Percentiles rank a stretch among this genome's conserved stretches.
Conservation (phyloP, 116 monocot species). For the Iris pallida region DNA sequence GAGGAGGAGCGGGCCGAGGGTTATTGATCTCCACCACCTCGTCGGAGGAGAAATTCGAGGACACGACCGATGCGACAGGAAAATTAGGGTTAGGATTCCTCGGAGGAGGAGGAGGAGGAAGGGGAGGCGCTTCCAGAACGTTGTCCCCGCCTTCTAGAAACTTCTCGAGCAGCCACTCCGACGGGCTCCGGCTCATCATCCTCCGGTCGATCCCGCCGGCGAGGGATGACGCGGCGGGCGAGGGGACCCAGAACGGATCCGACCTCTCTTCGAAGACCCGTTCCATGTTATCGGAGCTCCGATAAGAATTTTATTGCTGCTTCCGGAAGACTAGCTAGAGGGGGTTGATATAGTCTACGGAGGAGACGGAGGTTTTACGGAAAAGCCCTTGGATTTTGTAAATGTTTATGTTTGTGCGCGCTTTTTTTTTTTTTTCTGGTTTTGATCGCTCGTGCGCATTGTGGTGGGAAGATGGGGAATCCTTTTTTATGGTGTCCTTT, state of each 20-base stretch:
- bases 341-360: not conserved
- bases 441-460: too few relatives aligned
- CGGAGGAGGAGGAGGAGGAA: conserved; percentile 5
- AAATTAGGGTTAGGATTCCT: conserved; percentile 7
- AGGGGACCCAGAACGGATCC: conserved; percentile 58
- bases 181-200: conserved; percentile 59
- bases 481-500: too few relatives aligned
- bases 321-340: not conserved
- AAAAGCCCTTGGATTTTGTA: not conserved
- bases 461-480: too few relatives aligned
- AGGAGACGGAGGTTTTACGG: not conserved
- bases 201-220: not conserved
- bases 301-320: not conserved
- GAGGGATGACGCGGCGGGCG: conserved; percentile 14
- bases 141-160: conserved; percentile 50
- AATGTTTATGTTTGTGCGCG: not conserved
- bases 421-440: too few relatives aligned
- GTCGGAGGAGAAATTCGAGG: conserved; percentile 9
- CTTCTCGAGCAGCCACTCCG: conserved; percentile 92
- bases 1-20: conserved; percentile 4
- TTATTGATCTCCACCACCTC: conserved; percentile 42
- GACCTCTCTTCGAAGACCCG: conserved; percentile 67
- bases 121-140: not conserved
- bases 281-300: conserved; percentile 33
- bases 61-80: conserved; percentile 3